Conservation (phyloP, 257 asterid genomes). For the Euphrasia confusa region DNA sequence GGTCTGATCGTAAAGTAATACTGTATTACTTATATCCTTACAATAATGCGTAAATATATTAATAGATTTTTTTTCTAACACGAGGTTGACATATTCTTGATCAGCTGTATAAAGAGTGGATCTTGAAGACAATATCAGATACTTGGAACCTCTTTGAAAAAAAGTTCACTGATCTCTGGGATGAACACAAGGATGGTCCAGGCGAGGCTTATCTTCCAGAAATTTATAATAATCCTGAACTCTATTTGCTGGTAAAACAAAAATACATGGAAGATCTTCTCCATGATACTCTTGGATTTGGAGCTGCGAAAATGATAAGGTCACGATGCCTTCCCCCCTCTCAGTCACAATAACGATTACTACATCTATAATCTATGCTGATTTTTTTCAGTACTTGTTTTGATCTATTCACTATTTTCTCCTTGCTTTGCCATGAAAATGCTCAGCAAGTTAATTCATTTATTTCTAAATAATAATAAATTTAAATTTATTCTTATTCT, state of each 20-base stretch:
- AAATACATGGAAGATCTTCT: conserved; percentile 72
- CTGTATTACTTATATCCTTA: not conserved
- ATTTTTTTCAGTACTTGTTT: not conserved
- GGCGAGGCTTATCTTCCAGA: conserved; percentile 96
- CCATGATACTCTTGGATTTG: conserved; percentile 88
- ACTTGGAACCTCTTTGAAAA: conserved; percentile 82
- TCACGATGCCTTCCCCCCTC: conserved; percentile 22
- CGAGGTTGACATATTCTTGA: not conserved
- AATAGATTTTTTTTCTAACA: not conserved
- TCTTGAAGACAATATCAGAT: conserved; percentile 68
- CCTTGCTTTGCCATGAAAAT: conserved; percentile 3
- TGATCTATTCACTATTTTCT: not conserved
- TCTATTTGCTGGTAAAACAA: conserved; percentile 48
- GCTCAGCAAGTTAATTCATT: conserved; percentile 1
- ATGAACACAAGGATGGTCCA: conserved; percentile 76
- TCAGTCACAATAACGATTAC: not conserved
- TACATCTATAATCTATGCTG: not conserved
- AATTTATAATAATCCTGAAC: conserved; percentile 63
- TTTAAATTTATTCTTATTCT: not conserved
- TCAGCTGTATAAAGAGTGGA: conserved; percentile 79
- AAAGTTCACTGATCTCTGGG: conserved; percentile 87
- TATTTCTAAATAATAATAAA: not conserved
- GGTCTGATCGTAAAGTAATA: conserved; percentile 67
- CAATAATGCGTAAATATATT: not conserved
- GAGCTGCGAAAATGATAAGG: conserved; percentile 98